Percentiles rank a stretch among this genome's conserved stretches.
Evolutionary conservation across 2,329 filamentous ascomycete species (phyloP).

Genomic region (Aspergillus sp.): DNA sequence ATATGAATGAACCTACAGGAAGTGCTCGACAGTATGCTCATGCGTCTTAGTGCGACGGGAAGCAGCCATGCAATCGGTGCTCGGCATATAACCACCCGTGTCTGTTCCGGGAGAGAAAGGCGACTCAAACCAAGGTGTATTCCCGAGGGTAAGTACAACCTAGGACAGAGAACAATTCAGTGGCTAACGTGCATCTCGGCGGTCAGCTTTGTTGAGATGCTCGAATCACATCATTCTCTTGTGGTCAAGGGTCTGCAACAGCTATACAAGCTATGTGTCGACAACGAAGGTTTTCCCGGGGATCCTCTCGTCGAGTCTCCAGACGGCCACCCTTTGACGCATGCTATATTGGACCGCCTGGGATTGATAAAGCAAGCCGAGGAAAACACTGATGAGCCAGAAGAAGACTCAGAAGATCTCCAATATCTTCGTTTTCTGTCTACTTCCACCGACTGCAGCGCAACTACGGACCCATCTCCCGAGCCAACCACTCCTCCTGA

Average conservation of each 20-base stretch:
- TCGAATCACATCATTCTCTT: constrained; percentile 42
- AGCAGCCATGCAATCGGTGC: constrained; percentile 44
- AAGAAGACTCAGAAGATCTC: constrained; percentile 35
- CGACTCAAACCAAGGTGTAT: constrained; percentile 44
- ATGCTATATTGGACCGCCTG: constrained; percentile 42
- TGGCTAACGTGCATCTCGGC: constrained; percentile 3
- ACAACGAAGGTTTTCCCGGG: constrained; percentile 43
- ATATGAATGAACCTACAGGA: constrained; percentile 2
- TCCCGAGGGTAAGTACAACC: constrained; percentile 37
- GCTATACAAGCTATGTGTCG: constrained; percentile 40
- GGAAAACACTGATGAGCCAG: constrained; percentile 34
- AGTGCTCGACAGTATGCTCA: constrained; percentile 10
- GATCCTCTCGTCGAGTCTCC: constrained; percentile 38
- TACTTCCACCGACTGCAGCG: constrained; percentile 35
- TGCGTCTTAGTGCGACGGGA: constrained; percentile 41
- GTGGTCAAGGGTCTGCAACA: constrained; percentile 43
- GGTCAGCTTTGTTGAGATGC: constrained; percentile 43
- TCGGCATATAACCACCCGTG: constrained; percentile 44
- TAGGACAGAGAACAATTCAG: background rate
- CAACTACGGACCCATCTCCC: constrained; percentile 37
- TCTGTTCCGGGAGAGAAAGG: constrained; percentile 43
- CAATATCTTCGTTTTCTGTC: constrained; percentile 36
- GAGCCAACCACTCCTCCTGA: constrained; percentile 34
- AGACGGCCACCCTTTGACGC: constrained; percentile 41
- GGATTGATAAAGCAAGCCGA: constrained; percentile 44